These are phyloP conservation scores for Mycena chlorophos DNA, from an alignment of 768 basidiomycete genomes.

Conservation along the genomic window DNA sequence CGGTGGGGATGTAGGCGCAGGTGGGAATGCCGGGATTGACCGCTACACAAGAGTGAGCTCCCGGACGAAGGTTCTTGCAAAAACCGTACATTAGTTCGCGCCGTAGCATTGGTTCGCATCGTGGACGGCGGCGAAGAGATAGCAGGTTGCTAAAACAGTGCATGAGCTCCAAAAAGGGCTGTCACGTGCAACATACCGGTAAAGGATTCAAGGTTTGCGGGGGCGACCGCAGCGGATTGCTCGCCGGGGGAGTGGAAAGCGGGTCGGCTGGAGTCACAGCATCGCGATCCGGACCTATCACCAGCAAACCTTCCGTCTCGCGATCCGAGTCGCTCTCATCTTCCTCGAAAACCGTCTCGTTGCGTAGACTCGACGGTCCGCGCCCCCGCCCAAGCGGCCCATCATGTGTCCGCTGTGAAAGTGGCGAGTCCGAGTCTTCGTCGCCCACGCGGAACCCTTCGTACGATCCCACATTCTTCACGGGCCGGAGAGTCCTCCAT, in stretches of 20 bases:
- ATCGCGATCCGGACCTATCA: background rate
- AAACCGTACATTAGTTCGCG: background rate
- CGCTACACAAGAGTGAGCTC: conserved; percentile 4
- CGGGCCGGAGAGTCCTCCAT: conserved; percentile 12
- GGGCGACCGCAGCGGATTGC: background rate
- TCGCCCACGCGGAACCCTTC: conserved; percentile 14
- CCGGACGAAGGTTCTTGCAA: no score
- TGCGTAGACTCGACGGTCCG: conserved; percentile 9
- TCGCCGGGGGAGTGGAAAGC: background rate
- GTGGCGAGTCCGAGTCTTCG: conserved; percentile 19
- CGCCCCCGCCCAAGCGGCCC: conserved; percentile 5
- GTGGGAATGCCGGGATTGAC: conserved; percentile 14
- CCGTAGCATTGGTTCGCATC: background rate
- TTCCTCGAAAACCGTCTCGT: conserved; percentile 19
- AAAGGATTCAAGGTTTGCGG: conserved; percentile 1
- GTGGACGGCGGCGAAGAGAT: background rate
- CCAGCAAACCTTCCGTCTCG: conserved; percentile 13
- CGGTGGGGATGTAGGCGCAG: conserved; percentile 34
- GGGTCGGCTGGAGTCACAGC: background rate
- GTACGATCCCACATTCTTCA: conserved; percentile 16
- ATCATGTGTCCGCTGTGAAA: conserved; percentile 9
- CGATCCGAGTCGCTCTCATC: conserved; percentile 12
- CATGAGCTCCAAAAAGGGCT: background rate
- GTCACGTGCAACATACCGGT: background rate
- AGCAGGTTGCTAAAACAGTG: background rate